These are phyloP conservation scores for Cystofilobasidium macerans DNA, from an alignment of 768 basidiomycete species.

Conservation along the genomic window DNA sequence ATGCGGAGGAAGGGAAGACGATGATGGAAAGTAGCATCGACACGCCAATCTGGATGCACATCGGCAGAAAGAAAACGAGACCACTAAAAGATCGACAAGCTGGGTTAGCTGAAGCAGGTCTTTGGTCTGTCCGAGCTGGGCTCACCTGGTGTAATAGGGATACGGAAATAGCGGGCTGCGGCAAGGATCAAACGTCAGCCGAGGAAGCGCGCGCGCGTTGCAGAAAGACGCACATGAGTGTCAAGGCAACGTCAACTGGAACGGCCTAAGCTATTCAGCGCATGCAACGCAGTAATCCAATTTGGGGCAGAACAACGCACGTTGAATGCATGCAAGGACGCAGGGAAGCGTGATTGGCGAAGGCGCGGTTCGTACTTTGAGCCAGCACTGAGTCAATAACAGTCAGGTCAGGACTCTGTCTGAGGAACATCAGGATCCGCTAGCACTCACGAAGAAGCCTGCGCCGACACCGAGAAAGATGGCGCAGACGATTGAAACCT, in stretches of 20 bases:
- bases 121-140: not conserved
- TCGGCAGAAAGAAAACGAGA: slow-evolving; percentile 15
- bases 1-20: slow-evolving; percentile 23
- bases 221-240: too few species aligned
- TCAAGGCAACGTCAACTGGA: slow-evolving; percentile 21
- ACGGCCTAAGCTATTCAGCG: too few species aligned
- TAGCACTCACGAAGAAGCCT: slow-evolving; percentile 12
- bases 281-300: too few species aligned
- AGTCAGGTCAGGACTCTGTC: not conserved
- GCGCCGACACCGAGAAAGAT: slow-evolving; percentile 20
- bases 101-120: not conserved
- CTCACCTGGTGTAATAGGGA: slow-evolving; percentile 15
- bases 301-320: too few species aligned
- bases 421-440: not conserved
- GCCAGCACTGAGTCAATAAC: slow-evolving; percentile 7
- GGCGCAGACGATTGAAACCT: slow-evolving; percentile 25
- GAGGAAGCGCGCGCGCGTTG: too few species aligned
- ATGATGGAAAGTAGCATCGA: slow-evolving; percentile 3
- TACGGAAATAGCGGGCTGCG: slow-evolving; percentile 22
- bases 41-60: slow-evolving; percentile 20
- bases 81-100: not conserved
- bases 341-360: slow-evolving; percentile 20
- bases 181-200: too few species aligned
- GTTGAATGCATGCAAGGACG: slow-evolving; percentile 19
- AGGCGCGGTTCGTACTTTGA: slow-evolving; percentile 22